Percentiles rank a stretch among this genome's conserved stretches.
Conservation (phyloP, 2,329 filamentous ascomycete genomes). For the Mycosphaerella sp. region DNA sequence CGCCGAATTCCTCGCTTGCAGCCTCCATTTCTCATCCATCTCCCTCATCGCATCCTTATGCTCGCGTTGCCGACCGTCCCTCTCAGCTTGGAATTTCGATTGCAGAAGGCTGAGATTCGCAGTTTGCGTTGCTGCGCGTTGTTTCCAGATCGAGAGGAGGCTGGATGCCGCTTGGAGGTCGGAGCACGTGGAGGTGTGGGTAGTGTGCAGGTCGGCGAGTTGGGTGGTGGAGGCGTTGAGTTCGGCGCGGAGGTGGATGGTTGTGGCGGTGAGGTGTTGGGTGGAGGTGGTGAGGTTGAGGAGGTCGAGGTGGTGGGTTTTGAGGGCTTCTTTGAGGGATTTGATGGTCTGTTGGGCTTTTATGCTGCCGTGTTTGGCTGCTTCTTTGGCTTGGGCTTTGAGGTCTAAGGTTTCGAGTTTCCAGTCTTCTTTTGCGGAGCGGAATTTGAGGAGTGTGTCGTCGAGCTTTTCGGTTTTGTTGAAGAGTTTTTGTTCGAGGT, state of each 20-base stretch:
- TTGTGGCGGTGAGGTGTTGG: background rate
- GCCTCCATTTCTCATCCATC: slow-evolving; percentile 5
- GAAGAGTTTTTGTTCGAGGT: slow-evolving; percentile 3
- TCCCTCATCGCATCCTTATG: background rate
- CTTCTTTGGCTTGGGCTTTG: slow-evolving; percentile 12
- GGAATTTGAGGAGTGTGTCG: background rate
- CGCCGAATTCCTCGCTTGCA: slow-evolving; percentile 1
- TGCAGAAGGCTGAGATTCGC: background rate
- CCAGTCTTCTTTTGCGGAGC: slow-evolving; percentile 5
- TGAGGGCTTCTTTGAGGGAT: slow-evolving; percentile 10
- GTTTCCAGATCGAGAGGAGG: too few relatives aligned
- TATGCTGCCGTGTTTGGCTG: slow-evolving; percentile 8
- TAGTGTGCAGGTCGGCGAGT: background rate
- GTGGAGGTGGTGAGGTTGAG: background rate
- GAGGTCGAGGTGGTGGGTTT: slow-evolving; percentile 6
- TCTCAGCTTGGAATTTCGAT: background rate
- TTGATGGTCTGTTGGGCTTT: slow-evolving; percentile 9
- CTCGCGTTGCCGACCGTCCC: slow-evolving; percentile 3
- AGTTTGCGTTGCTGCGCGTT: too few relatives aligned
- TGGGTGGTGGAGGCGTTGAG: background rate
- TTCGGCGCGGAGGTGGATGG: background rate
- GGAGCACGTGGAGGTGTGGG: background rate
- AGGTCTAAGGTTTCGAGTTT: slow-evolving; percentile 10
- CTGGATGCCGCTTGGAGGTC: background rate
- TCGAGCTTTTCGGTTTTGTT: slow-evolving; percentile 8